Base-by-base conservation (phyloP, 2,329 filamentous ascomycete species). In the Colletotrichum kahawae region DNA sequence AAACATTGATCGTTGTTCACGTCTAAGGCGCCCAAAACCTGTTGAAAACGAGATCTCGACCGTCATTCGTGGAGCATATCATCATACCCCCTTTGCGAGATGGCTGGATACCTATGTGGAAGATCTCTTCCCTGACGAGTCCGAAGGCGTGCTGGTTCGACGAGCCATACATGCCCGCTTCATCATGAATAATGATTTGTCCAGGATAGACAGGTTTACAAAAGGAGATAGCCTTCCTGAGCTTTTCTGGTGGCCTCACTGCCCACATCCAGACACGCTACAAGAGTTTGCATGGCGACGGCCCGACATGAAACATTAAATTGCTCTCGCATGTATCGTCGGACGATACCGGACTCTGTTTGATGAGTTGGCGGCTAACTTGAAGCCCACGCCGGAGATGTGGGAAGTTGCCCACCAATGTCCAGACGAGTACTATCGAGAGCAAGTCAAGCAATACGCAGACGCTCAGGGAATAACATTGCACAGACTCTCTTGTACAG, bases 1-100 rank as follows among this genome's bases (percentile, higher is more conserved):
- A 1, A 80, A 87, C 34, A 77, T 86, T 24, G 84, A 87, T 59
- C 82, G 84, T 3, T 87, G 86, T 62, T 33, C 68, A 0, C 81
- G 85, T 1, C 77, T 87, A 0, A 78, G 79, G 14, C 77, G 82
- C 14, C 84, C 82, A 7, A 36, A 62, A 4, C 48, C 78, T 65
- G 48, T 83, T 1, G 2, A 66, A 8, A 24, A 70, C 5, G 84
- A 86, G 75, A 12, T 75, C 4, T 13, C 34, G 6, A 82, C 80
- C 59, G 72, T 83, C 7, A 59, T 84, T 2, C 80, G 79, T 3
- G 84, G 84, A 16, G 82, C 85, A 36, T 85, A 85, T 56, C 82
- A 85, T 74, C 79, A 83, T 64, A 77, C 82, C 2, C 75, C 82
- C 38, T 86, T 84, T 75, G 84, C 84, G 2, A 78, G 77, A 13